These are phyloP conservation scores for Volvox carteri DNA, from an alignment of 163 green algal species.

Conservation along the genomic window DNA sequence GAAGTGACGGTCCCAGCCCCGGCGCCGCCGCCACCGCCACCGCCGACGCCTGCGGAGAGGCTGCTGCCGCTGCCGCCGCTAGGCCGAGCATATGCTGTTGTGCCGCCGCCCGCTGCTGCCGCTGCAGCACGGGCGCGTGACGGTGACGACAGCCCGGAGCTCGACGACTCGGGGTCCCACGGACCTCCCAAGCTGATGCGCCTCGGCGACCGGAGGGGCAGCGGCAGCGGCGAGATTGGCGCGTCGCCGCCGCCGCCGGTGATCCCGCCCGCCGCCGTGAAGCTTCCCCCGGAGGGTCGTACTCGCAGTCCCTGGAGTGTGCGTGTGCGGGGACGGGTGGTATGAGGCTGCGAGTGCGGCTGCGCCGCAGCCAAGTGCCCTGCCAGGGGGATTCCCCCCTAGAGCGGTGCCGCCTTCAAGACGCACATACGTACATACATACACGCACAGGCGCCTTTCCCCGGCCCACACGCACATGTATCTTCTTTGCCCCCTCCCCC, in stretches of 20 bases:
- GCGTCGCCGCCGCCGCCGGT: neutral
- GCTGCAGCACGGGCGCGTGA: neutral
- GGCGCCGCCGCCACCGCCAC: too few relatives aligned
- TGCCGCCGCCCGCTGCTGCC: slow-evolving; percentile 19
- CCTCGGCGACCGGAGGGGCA: neutral
- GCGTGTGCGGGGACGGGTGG: too few relatives aligned
- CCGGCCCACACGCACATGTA: too few relatives aligned
- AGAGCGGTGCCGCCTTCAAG: too few relatives aligned
- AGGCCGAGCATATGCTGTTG: neutral
- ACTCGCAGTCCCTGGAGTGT: neutral
- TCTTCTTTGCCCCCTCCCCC: too few relatives aligned
- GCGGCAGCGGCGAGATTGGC: neutral
- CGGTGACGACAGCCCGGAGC: neutral
- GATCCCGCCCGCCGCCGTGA: neutral
- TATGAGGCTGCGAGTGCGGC: too few relatives aligned
- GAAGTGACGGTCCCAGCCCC: too few relatives aligned
- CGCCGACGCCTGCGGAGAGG: too few relatives aligned
- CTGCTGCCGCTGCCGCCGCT: neutral
- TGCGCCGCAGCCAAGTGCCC: too few relatives aligned
- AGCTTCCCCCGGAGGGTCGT: neutral
- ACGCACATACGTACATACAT: too few relatives aligned
- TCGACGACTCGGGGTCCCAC: neutral
- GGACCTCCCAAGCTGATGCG: neutral
- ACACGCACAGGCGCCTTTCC: too few relatives aligned
- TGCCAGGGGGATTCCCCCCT: too few relatives aligned